Base-by-base conservation (phyloP, 495 filamentous ascomycete species). In the Aspergillus panamensis region DNA sequence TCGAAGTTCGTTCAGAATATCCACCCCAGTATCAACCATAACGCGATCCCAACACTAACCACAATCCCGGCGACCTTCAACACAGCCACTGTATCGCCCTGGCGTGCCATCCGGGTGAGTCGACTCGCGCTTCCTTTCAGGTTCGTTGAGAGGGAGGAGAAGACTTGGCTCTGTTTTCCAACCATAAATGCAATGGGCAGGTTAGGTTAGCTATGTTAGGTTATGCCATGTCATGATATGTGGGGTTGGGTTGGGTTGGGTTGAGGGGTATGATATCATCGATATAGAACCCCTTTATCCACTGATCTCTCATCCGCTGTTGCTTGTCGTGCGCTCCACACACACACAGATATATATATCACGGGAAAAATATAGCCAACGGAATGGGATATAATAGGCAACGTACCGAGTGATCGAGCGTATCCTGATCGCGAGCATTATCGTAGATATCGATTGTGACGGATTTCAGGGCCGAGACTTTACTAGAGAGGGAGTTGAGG, bases 391-490 rank as follows among this genome's bases (percentile, higher is more conserved):
- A 25, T 25, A 25, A 25, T 2, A 25, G 25, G 4, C 19, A 51
- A 74, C 84, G 16, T 83, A 96, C 91, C 43, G 89, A 90, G 63
- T 83, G 81, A 70, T 97, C 91, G 57, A 98, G 89, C 29, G 94
- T 80, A 51, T 87, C 83, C 66, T 96, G 92, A 65, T 87, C 83
- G 39, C 90, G 82, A 39, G 94, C 94, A 68, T 92, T 89, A 75
- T 97, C 92, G 76, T 97, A 96, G 69, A 98, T 98, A 75, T 97
- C 90, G 44, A 97, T 85, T n/a, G 94, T 98, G n/a, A 98, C 91
- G 62, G 87, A 87, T 66, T 92, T 92, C 51, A 98, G 82, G 33
- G 91, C 90, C 44, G 89, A 89, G 31, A 97, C 91, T 73, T 98
- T 98, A 25, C 82, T 80, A 14, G 89, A 86, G 20, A 98, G 87